Evolutionary conservation across 768 basidiomycete genomes (phyloP), one percentile per base, ranked within the genome.

Genomic region (Lactarius deliciosus): DNA sequence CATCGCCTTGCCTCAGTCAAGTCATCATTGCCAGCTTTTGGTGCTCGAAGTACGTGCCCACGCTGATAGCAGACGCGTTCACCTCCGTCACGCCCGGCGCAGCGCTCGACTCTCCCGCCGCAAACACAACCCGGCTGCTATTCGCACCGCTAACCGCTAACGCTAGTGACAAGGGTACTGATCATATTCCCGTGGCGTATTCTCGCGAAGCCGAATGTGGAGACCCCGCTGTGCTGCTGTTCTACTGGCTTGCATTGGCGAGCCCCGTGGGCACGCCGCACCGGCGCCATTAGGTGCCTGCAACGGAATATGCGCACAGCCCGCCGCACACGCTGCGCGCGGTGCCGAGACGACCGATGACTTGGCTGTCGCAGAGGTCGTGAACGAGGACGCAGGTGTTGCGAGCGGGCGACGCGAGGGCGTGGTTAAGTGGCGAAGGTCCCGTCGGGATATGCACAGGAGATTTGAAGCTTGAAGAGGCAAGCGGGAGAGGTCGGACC

Each of bases 101-200:
- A 63, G 81, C 83, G 16, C 83, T 81, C 77, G 74, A 78, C 13
- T 57, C 75, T 2, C 75, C 75, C 69, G 64, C 74, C 20, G 79
- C 80, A 55, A 64, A 72, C 10, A 67, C 71, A 15, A 69, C 71
- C 2, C 84, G 82, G 82, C 74, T 74, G 63, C 63, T 71, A n/a
- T 70, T 80, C 25, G 79, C 80, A 6, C 67, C 72, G 5, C 63
- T 78, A 2, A 6, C 67, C 72, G 5, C 63, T 78, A 2, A 83
- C 83, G 73, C 71, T 84, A 56, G 68, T 53, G 25, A 15, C 74
- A 86, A 95, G 95, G 22, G 83, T 98, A 65, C 72, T 88, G 8
- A 75, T 83, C n/a, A 93, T 98, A 75, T 92, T 98, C 73, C 76
- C 81, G 0, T 98, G 96, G 96, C 89, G 96, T 53, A 79, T 98